Base-by-base conservation (phyloP, 2,329 filamentous ascomycete species). In the Tolypocladium inflatum region DNA sequence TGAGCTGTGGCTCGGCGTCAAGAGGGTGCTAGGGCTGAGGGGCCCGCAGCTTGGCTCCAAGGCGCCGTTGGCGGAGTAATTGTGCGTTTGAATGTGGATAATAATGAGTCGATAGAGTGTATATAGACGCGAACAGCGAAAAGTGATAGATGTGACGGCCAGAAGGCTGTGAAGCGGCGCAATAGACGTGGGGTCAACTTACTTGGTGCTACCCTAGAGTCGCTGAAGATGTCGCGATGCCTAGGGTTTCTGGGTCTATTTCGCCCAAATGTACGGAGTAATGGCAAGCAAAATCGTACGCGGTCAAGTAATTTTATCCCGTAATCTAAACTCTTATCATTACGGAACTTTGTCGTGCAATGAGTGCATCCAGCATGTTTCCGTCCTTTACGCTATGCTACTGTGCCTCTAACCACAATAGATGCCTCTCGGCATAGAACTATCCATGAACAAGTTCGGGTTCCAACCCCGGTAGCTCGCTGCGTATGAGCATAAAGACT, bases 1-100 rank as follows among this genome's bases (percentile, higher is more conserved):
- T 70, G 85, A 88, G 73, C 66, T 83, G 48, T 86, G 81, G 81
- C 70, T 88, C 39, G 73, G 72, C 35, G 61, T 81, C 7, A 83
- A 84, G 73, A 76, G 83, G 58, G 64, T 77, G 39, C 55, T 77
- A 17, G 75, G 75, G 5, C 43, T 73, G 30, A 64, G 63, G 57
- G 60, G 59, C 19, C n/a, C 66, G 21, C 61, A 67, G 59, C 65
- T 73, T 63, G 65, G 65, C 21, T 61, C 61, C 17, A 54, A 45
- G 6, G 52, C 63, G 58, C 62, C 61, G 56, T 57, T 71, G 55
- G 57, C 59, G 58, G 60, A 61, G 57, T 57, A 52, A 63, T 55
- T 54, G 38, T 57, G 55, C 50, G 35, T 13, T 9, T 23, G 5
- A 3, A 13, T 11, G 17, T 50, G 15, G 15, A 17, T n/a, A 30